A percentile compares a stretch with the other conserved stretches of the same genome.
Evolutionary conservation across 2,329 filamentous ascomycete genomes (phyloP).

Genomic region (Aspergillus sp.): DNA sequence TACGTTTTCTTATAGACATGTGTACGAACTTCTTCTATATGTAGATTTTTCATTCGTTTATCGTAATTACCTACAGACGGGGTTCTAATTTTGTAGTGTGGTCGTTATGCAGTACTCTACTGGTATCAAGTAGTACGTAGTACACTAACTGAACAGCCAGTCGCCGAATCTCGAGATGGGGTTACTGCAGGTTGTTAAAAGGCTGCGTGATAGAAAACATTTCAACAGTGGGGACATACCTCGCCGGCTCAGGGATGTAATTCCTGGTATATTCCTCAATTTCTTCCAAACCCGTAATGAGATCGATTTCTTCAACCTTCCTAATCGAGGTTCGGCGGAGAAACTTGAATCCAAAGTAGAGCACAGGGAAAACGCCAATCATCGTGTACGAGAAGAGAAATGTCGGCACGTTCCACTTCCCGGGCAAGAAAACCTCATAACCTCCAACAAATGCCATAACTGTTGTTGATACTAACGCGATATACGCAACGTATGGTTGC

Average conservation of each 20-base stretch:
- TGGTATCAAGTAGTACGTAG: background rate
- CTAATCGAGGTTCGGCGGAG: slow-evolving; percentile 61
- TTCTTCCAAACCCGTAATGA: slow-evolving; percentile 61
- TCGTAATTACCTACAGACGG: background rate
- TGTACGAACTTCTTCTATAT: background rate
- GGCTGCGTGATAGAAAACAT: background rate
- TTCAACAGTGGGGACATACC: slow-evolving; percentile 39
- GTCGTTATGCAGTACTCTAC: background rate
- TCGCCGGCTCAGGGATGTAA: slow-evolving; percentile 56
- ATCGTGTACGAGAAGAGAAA: slow-evolving; percentile 80
- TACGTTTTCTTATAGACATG: background rate
- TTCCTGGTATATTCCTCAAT: slow-evolving; percentile 68
- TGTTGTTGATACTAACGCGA: slow-evolving; percentile 61
- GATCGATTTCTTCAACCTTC: slow-evolving; percentile 60
- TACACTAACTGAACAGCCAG: slow-evolving; percentile 18
- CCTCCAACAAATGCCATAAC: slow-evolving; percentile 75
- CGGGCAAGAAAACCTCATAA: slow-evolving; percentile 72
- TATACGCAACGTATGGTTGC: slow-evolving; percentile 72
- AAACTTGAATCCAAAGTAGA: slow-evolving; percentile 72
- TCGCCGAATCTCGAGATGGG: slow-evolving; percentile 19
- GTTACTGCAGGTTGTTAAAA: slow-evolving; percentile 22
- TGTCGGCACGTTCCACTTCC: slow-evolving; percentile 64
- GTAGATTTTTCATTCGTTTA: background rate
- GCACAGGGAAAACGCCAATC: slow-evolving; percentile 66
- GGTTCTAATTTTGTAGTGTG: background rate